These are phyloP conservation scores for Yamadazyma endophytica DNA, from an alignment of 805 yeast species.

Conservation along the genomic window DNA sequence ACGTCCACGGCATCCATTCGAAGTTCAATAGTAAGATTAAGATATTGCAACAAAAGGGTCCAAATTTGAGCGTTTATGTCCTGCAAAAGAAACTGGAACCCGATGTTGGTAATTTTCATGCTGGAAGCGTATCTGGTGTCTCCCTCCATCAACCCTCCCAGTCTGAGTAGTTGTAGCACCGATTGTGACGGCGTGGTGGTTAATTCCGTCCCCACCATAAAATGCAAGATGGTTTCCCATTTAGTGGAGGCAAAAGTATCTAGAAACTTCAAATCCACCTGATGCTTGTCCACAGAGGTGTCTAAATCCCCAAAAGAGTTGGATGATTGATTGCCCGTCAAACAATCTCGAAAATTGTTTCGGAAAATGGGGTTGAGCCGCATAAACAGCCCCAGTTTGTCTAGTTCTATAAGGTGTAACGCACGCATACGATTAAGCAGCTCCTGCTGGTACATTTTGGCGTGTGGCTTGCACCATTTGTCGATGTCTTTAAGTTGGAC, in stretches of 20 bases:
- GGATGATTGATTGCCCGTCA: slow-evolving; percentile 70
- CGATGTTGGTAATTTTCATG: slow-evolving; percentile 78
- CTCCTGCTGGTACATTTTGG: slow-evolving; percentile 61
- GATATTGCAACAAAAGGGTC: slow-evolving; percentile 83
- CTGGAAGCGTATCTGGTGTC: slow-evolving; percentile 23
- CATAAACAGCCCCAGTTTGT: slow-evolving; percentile 40
- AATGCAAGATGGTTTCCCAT: slow-evolving; percentile 95
- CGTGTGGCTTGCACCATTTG: slow-evolving; percentile 66
- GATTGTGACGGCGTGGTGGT: slow-evolving; percentile 71
- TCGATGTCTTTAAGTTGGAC: slow-evolving; percentile 65
- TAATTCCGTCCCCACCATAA: slow-evolving; percentile 92
- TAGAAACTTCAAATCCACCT: slow-evolving; percentile 60
- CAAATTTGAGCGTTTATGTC: slow-evolving; percentile 93
- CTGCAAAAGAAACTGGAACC: slow-evolving; percentile 90
- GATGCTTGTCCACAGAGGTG: slow-evolving; percentile 44
- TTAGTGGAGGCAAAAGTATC: slow-evolving; percentile 78
- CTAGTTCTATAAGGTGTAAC: slow-evolving; percentile 70
- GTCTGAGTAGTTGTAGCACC: slow-evolving; percentile 69
- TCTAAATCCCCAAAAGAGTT: slow-evolving; percentile 76
- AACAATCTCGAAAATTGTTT: slow-evolving; percentile 70
- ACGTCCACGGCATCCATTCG: slow-evolving; percentile 97
- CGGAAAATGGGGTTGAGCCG: slow-evolving; percentile 71
- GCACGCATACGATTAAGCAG: slow-evolving; percentile 74
- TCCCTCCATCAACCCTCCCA: slow-evolving; percentile 86
- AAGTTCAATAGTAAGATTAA: slow-evolving; percentile 76